Evolutionary conservation across 2,329 filamentous ascomycete species (phyloP).

Genomic region (Fusarium heterosporum): DNA sequence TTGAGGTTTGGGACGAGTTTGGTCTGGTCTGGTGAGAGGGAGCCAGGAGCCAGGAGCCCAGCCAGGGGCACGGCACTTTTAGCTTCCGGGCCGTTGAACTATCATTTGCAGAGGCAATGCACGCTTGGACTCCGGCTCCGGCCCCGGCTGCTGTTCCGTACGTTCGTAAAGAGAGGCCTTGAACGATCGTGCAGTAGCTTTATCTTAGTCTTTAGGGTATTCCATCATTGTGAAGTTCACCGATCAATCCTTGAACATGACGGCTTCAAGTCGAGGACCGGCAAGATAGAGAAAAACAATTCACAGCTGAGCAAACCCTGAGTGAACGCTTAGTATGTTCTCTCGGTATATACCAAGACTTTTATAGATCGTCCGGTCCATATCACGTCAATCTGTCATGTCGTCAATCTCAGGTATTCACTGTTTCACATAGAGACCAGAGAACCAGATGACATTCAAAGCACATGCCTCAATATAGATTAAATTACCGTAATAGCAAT

Average conservation of each 20-base stretch:
- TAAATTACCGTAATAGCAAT: slow-evolving; percentile 1
- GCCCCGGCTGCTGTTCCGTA: neutral
- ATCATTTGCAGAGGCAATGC: slow-evolving; percentile 22
- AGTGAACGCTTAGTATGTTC: neutral
- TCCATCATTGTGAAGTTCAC: neutral
- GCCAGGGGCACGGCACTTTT: slow-evolving; percentile 15
- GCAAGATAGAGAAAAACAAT: neutral
- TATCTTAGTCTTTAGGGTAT: slow-evolving; percentile 13
- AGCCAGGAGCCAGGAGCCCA: neutral
- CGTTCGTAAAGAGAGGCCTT: slow-evolving; percentile 2
- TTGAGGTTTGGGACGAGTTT: slow-evolving; percentile 3
- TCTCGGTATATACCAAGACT: neutral
- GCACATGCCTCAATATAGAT: slow-evolving; percentile 1
- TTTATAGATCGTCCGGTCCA: slow-evolving; percentile 11
- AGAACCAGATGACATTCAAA: neutral
- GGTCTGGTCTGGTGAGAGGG: no score
- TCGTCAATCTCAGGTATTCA: neutral
- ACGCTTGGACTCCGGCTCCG: slow-evolving; percentile 22
- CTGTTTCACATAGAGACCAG: slow-evolving; percentile 22
- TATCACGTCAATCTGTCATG: slow-evolving; percentile 20
- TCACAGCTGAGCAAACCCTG: neutral
- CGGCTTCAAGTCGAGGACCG: neutral
- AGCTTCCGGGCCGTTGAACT: slow-evolving; percentile 39
- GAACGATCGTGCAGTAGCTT: neutral
- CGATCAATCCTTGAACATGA: neutral